phyloP scores from a whole-genome alignment of 169 alveolate genomes.

The Theileria luwenshuni region DNA sequence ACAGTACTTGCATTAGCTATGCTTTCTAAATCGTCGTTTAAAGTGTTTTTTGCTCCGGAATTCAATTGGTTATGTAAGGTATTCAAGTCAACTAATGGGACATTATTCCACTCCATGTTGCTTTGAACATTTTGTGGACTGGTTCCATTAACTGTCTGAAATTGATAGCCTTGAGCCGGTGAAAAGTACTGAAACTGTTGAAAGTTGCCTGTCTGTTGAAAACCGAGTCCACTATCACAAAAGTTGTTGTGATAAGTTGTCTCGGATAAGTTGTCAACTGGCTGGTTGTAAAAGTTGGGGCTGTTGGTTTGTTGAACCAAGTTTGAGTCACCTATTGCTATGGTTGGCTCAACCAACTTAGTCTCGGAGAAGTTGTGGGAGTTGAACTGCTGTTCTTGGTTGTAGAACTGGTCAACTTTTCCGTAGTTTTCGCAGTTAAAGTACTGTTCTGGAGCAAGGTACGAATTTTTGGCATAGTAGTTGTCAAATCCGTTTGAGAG shows the following conservation, averaged over 20 bases:
- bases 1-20: constrained; percentile 29
- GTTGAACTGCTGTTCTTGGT: background rate
- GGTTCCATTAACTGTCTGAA: background rate
- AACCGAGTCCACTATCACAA: too few relatives aligned
- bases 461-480: background rate
- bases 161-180: background rate
- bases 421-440: background rate
- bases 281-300: background rate
- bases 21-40: constrained; percentile 15
- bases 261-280: background rate
- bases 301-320: background rate
- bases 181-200: too few relatives aligned
- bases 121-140: background rate
- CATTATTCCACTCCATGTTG: background rate
- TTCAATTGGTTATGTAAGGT: background rate
- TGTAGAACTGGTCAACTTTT: background rate
- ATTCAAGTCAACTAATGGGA: constrained; percentile 7
- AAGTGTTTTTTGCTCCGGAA: background rate
- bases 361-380: background rate
- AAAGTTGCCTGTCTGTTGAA: too few relatives aligned
- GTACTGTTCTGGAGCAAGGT: background rate
- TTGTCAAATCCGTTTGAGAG: background rate
- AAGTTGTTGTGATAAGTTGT: too few relatives aligned
- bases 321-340: background rate
- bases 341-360: background rate